Evolutionary conservation across 2,329 filamentous ascomycete species (phyloP), one percentile per base, ranked within the genome.

Genomic region (Scorias spongiosa): DNA sequence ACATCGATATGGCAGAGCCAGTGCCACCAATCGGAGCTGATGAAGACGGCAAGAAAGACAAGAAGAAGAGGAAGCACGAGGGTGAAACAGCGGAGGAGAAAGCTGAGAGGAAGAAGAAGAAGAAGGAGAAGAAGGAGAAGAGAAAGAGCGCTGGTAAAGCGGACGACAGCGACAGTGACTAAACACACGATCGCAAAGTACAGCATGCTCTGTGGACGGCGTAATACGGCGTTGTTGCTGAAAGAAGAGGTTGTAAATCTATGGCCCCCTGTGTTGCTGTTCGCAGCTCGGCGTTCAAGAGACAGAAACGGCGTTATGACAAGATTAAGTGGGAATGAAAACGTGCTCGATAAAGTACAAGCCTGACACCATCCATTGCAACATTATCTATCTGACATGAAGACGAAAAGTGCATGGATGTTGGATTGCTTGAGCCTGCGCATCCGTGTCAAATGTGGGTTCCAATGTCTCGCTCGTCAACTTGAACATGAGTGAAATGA

Each of bases 51-150:
- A 51, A 48, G 44, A 47, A 46, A 14, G 48, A 53, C 32, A 66
- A 65, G 58, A 65, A 67, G 56, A 69, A 70, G 66, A 61, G 64
- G 50, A 65, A 66, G 49, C 65, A 64, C 46, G 67, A 69, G 28
- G 66, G 63, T 46, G 65, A 69, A 55, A 63, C 58, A 1, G 53
- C 61, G 4, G 67, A 70, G 46, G 66, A 69, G 52, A 64, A 65
- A 56, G 66, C 66, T 5, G 66, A 68, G 55, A 63, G 66, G 45
- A 69, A 69, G 57, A 58, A 78, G 65, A 79, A 81, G 68, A 86
- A 86, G 74, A 91, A 84, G 71, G 76, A 80, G 56, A 84, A 84
- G 69, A 79, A 87, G 73, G 81, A 84, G 61, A 80, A 85, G 30
- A 81, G 81, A 57, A 80, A 84, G 59, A 78, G 53, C 42, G 51